Evolutionary conservation across 192 early-diverging fungal genomes (phyloP).

Genomic region (Umbelopsis isabellina): DNA sequence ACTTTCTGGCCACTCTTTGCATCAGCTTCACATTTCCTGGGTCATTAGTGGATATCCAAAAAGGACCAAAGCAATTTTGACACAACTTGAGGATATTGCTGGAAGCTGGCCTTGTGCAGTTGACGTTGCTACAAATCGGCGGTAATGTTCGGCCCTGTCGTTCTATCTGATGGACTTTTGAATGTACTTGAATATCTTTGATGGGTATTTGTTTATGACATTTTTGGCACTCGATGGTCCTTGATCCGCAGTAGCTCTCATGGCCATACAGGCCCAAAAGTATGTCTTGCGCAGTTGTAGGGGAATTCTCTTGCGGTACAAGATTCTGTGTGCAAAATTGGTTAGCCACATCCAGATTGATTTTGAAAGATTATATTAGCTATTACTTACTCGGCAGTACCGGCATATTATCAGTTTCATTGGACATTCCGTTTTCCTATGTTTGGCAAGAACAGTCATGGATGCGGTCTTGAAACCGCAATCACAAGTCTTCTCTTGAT

Average conservation of each 20-base stretch:
- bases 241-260: conserved; percentile 83
- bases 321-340: conserved; percentile 38
- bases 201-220: conserved; percentile 74
- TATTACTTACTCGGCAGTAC: conserved; percentile 69
- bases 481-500: conserved; percentile 60
- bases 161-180: conserved; percentile 67
- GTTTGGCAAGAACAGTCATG: conserved; percentile 60
- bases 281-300: conserved; percentile 61
- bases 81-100: conserved; percentile 70
- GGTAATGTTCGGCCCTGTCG: conserved; percentile 60
- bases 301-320: conserved; percentile 62
- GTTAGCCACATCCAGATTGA: background rate
- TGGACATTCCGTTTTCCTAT: conserved; percentile 70
- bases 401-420: conserved; percentile 79
- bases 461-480: conserved; percentile 53
- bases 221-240: conserved; percentile 82
- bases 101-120: conserved; percentile 63
- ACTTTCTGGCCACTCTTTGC: conserved; percentile 66
- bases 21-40: conserved; percentile 74
- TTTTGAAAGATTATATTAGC: background rate
- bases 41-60: conserved; percentile 78
- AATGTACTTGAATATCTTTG: conserved; percentile 80
- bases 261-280: conserved; percentile 69
- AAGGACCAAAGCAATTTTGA: conserved; percentile 78
- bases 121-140: conserved; percentile 70